phyloP scores from a whole-genome alignment of 164 flowering plant species.

The Macadamia integrifolia region DNA sequence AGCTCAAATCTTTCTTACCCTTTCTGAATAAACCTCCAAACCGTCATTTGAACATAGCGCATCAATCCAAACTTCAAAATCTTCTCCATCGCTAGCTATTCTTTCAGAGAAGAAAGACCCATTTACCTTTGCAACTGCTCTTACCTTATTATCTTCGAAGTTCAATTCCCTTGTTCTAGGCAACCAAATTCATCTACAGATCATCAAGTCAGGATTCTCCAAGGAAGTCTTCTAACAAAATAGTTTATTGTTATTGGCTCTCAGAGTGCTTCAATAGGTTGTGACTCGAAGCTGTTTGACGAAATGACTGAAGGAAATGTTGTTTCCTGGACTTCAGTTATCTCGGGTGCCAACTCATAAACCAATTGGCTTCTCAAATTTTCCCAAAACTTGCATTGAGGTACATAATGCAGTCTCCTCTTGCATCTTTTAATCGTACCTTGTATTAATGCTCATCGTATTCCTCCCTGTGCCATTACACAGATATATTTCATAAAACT shows the following conservation, averaged over 20 bases:
- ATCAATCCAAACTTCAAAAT: not conserved
- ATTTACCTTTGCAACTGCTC: slow-evolving; percentile 21
- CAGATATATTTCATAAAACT: too few relatives aligned
- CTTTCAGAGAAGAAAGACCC: slow-evolving; percentile 2
- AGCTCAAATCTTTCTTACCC: not conserved
- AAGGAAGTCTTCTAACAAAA: slow-evolving; percentile 26
- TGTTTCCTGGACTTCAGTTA: slow-evolving; percentile 50
- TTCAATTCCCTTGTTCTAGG: slow-evolving; percentile 20
- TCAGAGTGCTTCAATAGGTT: slow-evolving; percentile 18
- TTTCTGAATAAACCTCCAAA: not conserved
- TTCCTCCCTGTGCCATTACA: too few relatives aligned
- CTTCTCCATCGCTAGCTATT: not conserved
- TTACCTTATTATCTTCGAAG: slow-evolving; percentile 21
- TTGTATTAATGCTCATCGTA: too few relatives aligned
- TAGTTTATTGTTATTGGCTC: slow-evolving; percentile 34
- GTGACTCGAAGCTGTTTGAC: slow-evolving; percentile 41
- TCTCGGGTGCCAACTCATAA: slow-evolving; percentile 23
- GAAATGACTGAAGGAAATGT: slow-evolving; percentile 43
- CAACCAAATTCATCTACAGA: slow-evolving; percentile 28
- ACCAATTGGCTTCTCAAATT: too few relatives aligned
- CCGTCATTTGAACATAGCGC: not conserved
- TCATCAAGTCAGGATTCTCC: slow-evolving; percentile 32
- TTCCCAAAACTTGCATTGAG: too few relatives aligned
- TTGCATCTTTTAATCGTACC: too few relatives aligned
- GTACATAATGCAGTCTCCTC: too few relatives aligned